Base-by-base conservation (phyloP, 1,284 basidiomycete genomes). In the Schizophyllum amplum region DNA sequence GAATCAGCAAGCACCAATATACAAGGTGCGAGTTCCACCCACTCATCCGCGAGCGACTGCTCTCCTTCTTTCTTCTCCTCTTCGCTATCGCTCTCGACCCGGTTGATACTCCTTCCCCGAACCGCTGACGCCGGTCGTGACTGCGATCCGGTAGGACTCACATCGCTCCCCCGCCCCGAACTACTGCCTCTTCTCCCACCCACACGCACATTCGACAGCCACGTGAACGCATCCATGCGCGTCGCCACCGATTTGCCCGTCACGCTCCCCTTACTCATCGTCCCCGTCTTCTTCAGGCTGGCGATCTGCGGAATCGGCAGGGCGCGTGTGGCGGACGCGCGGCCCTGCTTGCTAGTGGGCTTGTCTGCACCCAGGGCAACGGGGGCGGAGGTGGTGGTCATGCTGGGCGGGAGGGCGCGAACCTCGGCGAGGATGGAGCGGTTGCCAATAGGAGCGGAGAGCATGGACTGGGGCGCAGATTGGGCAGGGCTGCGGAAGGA, bases 21-120 rank as follows among this genome's bases (percentile, higher is more conserved):
- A 24, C 48, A 53, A 22, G 21, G 13, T 24, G 13, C 5, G 7
- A 49, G 48, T 25, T 23, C 5, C 13, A 72, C 85, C 63, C 60
- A 90, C 87, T 94, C 92, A 59, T 94, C 90, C 62, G 90, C 87
- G 58, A 94, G 72, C 42, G 33, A 42, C 33, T 42, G 33, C 33
- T 42, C 66, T 71, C 47, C n/a, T n/a, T 63, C 57, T 56, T 63
- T 64, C 61, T 67, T 72, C 54, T 82, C 77, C 50, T 55, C 11
- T 69, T 69, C 68, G 64, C 81, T 82, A 11, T 71, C 70, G 59
- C 76, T 80, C 62, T 42, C 79, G 71, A 50, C 22, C 21, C 24
- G 48, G 13, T 24, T 50, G 48, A 50, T 24, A 59, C 67, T 67
- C 54, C 71, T 67, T 55, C 60, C 66, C 51, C 11, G 52, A 58